Base-by-base conservation (phyloP, 805 yeast genomes). In the Nakazawaea sp. region DNA sequence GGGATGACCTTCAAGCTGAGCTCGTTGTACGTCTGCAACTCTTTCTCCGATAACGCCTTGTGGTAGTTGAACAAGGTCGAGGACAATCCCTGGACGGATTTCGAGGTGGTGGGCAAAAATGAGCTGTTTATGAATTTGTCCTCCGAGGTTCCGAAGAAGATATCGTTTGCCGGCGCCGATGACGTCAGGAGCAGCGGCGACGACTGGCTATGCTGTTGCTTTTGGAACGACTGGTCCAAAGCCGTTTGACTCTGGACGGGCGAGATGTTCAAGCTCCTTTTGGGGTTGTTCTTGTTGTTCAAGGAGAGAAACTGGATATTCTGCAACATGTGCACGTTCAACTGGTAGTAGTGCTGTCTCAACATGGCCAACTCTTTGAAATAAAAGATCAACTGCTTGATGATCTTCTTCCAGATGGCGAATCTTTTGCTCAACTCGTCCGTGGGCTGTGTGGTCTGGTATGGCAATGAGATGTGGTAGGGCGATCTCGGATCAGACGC, bases 381-480 rank as follows among this genome's bases (percentile, higher is more conserved):
- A 47, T 74, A 74, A 43, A 62, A 62, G 19, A 72, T 64, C 43
- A 74, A 56, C 46, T 74, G 78, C 49, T 70, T 73, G 44, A 74
- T 62, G 38, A 73, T 63, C 51, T 65, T 63, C 38, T 77, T 61
- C 76, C 78, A 74, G n/a, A 77, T 73, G 39, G 67, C 70, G 49
- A 74, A 73, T 38, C 81, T 52, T 40, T 65, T 65, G 23, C 75
- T 72, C 44, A 74, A 55, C 20, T 68, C 66, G 45, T 74, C 79
- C 4, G 75, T 68, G 7, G 66, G 66, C 32, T 51, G 50, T 13
- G 45, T 36, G 10, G 48, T 47, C 21, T 30, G 30, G 17, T 33
- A 34, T 5, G 47, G 46, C 21, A 60, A 47, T 7, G 64, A 62
- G 18, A 52, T 43, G 43, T 56, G 58, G 39, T 53, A 60, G 1